Percentiles rank a stretch among this genome's conserved stretches.
These are phyloP conservation scores for Candida albicans DNA, from an alignment of 1,139 yeast species.

Conservation along the genomic window DNA sequence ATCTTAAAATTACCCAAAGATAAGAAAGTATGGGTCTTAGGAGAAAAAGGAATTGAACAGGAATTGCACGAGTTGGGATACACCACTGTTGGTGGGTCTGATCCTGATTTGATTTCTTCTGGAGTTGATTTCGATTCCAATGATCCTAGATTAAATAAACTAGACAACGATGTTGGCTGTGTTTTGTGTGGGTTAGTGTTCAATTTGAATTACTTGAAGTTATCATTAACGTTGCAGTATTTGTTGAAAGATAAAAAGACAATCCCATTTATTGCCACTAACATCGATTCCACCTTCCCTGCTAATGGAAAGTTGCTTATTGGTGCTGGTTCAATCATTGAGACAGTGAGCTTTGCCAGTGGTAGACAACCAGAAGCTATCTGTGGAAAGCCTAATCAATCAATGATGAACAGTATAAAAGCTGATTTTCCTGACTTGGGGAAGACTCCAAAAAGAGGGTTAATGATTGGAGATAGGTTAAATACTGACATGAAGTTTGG, in stretches of 20 bases:
- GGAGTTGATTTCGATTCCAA: slow-evolving; percentile 38
- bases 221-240: slow-evolving; percentile 81
- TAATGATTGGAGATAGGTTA: slow-evolving; percentile 94
- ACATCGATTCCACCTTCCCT: slow-evolving; percentile 93
- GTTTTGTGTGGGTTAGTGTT: slow-evolving; percentile 87
- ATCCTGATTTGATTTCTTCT: slow-evolving; percentile 26
- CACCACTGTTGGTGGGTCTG: slow-evolving; percentile 44
- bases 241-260: slow-evolving; percentile 58
- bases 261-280: slow-evolving; percentile 87
- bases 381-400: slow-evolving; percentile 89
- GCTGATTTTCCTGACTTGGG: slow-evolving; percentile 54
- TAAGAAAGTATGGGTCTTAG: slow-evolving; percentile 54
- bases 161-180: slow-evolving; percentile 78
- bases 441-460: slow-evolving; percentile 60
- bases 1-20: slow-evolving; percentile 65
- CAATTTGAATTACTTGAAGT: slow-evolving; percentile 73
- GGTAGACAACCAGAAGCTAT: slow-evolving; percentile 67
- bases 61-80: slow-evolving; percentile 46
- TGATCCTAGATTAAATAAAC: slow-evolving; percentile 33
- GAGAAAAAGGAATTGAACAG: slow-evolving; percentile 46
- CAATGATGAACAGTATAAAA: slow-evolving; percentile 88
- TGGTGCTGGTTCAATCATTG: slow-evolving; percentile 93
- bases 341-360: slow-evolving; percentile 71
- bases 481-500: slow-evolving; percentile 97
- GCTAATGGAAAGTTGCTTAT: slow-evolving; percentile 81